Percentiles rank a stretch among this genome's conserved stretches.
Conservation (phyloP, 257 asterid species). For the Vinca minor region DNA sequence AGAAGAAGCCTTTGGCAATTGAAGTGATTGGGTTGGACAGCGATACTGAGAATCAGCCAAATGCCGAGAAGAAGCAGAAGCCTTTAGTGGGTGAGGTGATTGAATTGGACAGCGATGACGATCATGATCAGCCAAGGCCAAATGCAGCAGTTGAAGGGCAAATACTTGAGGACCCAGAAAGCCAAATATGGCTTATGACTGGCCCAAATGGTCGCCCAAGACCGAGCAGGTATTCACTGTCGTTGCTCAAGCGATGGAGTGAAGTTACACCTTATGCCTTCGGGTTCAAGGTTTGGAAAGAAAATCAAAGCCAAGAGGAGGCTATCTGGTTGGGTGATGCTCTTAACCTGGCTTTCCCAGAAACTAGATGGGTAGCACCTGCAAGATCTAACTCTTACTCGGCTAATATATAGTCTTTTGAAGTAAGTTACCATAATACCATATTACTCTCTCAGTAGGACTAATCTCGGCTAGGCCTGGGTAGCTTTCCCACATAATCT, state of each 20-base stretch:
- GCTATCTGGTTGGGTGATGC: conserved; percentile 34
- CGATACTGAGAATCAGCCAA: conserved; percentile 11
- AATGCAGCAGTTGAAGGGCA: neutral
- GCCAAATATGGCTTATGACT: conserved; percentile 20
- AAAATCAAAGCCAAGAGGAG: conserved; percentile 24
- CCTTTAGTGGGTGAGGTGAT: conserved; percentile 2
- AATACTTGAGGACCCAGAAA: conserved; percentile 14
- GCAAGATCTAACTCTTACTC: too few species aligned
- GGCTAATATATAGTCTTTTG: too few species aligned
- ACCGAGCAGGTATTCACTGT: conserved; percentile 12
- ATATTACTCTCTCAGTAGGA: too few species aligned
- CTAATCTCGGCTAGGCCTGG: too few species aligned
- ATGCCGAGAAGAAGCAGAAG: conserved; percentile 9
- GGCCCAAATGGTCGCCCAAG: conserved; percentile 22
- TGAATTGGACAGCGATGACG: conserved; percentile 23
- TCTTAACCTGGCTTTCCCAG: conserved; percentile 19
- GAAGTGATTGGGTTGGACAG: conserved; percentile 19
- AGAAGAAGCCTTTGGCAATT: neutral
- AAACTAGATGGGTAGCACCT: too few species aligned
- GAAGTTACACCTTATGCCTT: conserved; percentile 9
- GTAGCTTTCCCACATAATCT: too few species aligned
- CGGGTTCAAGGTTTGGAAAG: conserved; percentile 39
- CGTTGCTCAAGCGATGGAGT: conserved; percentile 29
- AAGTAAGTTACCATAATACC: too few species aligned
- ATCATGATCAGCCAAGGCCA: neutral